Evolutionary conservation across 202 grass and related monocot genomes (phyloP).

Genomic region (Setaria viridis): DNA sequence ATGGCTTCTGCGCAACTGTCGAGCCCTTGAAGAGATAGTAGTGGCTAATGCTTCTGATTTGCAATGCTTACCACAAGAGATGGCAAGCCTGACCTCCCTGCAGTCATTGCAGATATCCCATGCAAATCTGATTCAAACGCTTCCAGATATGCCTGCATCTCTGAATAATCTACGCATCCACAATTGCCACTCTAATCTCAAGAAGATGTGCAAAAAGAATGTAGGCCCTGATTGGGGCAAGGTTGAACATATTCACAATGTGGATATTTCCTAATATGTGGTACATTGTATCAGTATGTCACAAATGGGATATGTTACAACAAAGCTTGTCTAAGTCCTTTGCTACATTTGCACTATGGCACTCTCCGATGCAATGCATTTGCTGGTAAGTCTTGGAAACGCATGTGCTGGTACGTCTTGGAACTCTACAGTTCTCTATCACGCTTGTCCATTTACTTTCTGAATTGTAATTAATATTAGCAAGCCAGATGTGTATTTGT

Average conservation of each 20-base stretch:
- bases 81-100: constrained; percentile 7
- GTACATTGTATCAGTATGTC: background rate
- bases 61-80: constrained; percentile 1
- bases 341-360: too few relatives aligned
- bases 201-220: constrained; percentile 3
- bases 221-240: constrained; percentile 22
- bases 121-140: background rate
- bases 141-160: constrained; percentile 26
- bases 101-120: constrained; percentile 7
- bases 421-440: too few relatives aligned
- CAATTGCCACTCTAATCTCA: constrained; percentile 10
- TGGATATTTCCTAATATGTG: background rate
- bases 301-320: too few relatives aligned
- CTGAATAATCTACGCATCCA: background rate
- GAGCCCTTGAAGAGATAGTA: constrained; percentile 1
- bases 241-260: background rate
- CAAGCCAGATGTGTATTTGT: too few relatives aligned
- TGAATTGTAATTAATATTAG: too few relatives aligned
- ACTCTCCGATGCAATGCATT: too few relatives aligned
- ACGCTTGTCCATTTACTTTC: too few relatives aligned
- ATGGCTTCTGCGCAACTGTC: constrained; percentile 9
- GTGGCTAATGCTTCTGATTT: background rate
- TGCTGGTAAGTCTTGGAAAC: too few relatives aligned
- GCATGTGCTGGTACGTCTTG: too few relatives aligned
- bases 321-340: too few relatives aligned